Base-by-base conservation (phyloP, 2,329 filamentous ascomycete genomes). In the Microcera coccophila region DNA sequence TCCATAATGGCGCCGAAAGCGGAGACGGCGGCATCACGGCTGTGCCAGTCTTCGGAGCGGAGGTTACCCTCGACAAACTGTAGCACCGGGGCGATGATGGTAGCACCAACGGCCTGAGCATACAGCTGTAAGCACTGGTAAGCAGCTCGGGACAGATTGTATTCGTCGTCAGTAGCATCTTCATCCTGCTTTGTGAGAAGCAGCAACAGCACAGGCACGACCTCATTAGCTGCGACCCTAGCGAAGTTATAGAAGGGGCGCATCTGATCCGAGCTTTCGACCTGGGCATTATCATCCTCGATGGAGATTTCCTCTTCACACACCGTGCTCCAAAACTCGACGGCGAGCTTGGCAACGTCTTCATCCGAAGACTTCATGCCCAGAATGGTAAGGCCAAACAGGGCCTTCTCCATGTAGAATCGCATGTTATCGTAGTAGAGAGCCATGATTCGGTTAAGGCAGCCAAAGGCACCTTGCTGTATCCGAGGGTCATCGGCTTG, bases 251-350 rank as follows among this genome's bases (percentile, higher is more conserved):
- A 96, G 71, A 93, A 95, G 12, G 89, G 87, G 45, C 93, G 84
- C 70, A 91, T 81, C 68, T 95, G 87, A 43, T 88, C 84, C 15
- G 85, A 81, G 61, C 81, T 88, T 60, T 95, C 88, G 45, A 77
- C 70, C 65, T 76, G 62, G 20, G 82, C 78, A 66, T 98, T 98
- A 68, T 98, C 93, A 62, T 98, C 93, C 63, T 98, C 93, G 60
- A 98, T 97, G 52, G 85, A 85, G 58, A 96, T 91, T 69, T 98
- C 93, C 71, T 98, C 93, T 67, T 98, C 93, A 68, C 93, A 98
- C 37, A 98, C 93, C n/a, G 93, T 96, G 75, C 91, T 97, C 93
- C 93, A 98, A 73, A 98, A 98, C 66, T 98, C 93, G 54, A 98
- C 90, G 28, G 93, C 93, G 43, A 98, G 78, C 78, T 98, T 98